phyloP scores from a whole-genome alignment of 495 filamentous ascomycete genomes.

The Lepraria neglecta region DNA sequence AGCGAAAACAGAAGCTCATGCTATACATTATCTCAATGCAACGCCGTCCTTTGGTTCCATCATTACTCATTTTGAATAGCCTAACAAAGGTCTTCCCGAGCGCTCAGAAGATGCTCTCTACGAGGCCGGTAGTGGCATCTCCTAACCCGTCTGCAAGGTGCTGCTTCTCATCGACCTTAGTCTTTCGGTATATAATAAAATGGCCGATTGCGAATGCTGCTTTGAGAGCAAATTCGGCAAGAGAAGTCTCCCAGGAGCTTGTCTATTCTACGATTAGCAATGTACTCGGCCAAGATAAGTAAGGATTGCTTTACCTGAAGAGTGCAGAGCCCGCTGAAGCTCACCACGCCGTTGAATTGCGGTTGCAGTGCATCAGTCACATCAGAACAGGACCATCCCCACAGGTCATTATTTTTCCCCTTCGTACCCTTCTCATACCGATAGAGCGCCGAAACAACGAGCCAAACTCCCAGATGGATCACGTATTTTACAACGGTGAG shows the following conservation, averaged over 20 bases:
- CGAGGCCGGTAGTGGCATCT: conserved; percentile 16
- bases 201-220: conserved; percentile 21
- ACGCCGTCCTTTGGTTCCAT: no score
- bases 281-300: no score
- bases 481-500: conserved; percentile 19
- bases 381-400: conserved; percentile 22
- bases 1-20: not conserved
- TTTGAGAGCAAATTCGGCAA: conserved; percentile 21
- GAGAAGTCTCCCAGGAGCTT: conserved; percentile 21
- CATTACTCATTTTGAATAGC: no score
- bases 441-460: conserved; percentile 19
- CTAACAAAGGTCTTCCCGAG: no score
- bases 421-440: conserved; percentile 22
- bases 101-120: conserved; percentile 20
- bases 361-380: conserved; percentile 14
- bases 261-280: conserved; percentile 9
- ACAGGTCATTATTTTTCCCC: conserved; percentile 22
- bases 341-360: conserved; percentile 17
- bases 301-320: conserved; percentile 10
- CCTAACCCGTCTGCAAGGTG: conserved; percentile 20
- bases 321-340: conserved; percentile 18
- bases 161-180: conserved; percentile 16
- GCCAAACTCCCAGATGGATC: conserved; percentile 22
- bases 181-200: conserved; percentile 21
- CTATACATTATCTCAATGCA: no score